phyloP scores from a whole-genome alignment of 345 rosid genomes.

The Salix viminalis region DNA sequence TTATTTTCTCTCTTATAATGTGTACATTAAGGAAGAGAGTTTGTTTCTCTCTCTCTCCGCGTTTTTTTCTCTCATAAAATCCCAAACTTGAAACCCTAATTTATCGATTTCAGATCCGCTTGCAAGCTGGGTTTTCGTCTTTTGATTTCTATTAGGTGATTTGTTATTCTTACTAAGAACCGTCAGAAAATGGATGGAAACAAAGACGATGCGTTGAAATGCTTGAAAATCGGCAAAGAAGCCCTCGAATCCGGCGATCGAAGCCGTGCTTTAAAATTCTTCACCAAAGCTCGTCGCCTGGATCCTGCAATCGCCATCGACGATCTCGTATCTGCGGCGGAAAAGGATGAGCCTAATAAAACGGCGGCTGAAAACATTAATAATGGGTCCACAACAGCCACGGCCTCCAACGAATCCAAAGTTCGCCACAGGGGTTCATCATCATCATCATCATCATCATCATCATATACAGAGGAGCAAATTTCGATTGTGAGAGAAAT shows the following conservation, averaged over 20 bases:
- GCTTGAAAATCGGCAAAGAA: constrained; percentile 69
- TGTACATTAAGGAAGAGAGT: background rate
- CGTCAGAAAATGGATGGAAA: constrained; percentile 68
- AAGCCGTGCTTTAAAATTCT: constrained; percentile 70
- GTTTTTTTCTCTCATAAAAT: background rate
- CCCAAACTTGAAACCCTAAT: background rate
- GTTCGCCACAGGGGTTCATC: constrained; percentile 50
- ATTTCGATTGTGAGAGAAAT: constrained; percentile 63
- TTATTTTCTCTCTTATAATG: no score
- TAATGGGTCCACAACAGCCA: constrained; percentile 21
- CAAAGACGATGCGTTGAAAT: constrained; percentile 89
- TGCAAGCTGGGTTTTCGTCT: background rate
- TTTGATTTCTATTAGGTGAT: background rate
- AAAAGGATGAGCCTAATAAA: constrained; percentile 16
- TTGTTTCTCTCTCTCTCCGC: background rate
- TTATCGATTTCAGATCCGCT: background rate
- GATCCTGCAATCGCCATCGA: constrained; percentile 67
- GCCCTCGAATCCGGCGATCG: constrained; percentile 74
- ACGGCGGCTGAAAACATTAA: background rate
- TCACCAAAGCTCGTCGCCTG: constrained; percentile 85
- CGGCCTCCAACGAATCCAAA: constrained; percentile 17
- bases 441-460: constrained; percentile 37
- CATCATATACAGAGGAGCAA: constrained; percentile 71
- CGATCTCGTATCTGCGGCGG: constrained; percentile 49
- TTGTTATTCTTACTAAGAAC: background rate